Base-by-base conservation (phyloP, 2,329 filamentous ascomycete genomes). In the Arthrobotrys iridis region DNA sequence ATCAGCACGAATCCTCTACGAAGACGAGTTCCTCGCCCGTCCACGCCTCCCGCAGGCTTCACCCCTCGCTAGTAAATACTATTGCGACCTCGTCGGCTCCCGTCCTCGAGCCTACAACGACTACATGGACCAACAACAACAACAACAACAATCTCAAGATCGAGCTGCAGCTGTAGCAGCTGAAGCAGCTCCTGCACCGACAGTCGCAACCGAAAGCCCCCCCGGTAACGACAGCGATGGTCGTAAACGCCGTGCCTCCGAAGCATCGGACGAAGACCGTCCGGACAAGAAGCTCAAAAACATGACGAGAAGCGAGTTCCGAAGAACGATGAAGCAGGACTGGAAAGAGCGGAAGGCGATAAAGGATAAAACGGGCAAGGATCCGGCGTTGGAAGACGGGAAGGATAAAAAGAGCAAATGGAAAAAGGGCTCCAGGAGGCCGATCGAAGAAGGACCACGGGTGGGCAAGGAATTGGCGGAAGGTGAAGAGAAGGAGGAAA, bases 401-500 rank as follows among this genome's bases (percentile, higher is more conserved):
- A 46, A 45, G 3, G 41, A 60, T 13, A 57, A 67, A 30, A 52
- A 28, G 22, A 30, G 24, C 10, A 57, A 45, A 46, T 22, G 37
- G 30, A 41, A 28, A 7, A 75, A 58, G 35, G 28, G 37, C 8
- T 55, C 26, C 1, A 43, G 41, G 35, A 45, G 26, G 30, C 64
- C 58, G 2, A 65, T 48, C 4, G 71, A 77, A 30, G 43, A 65
- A 6, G 62, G 48, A 2, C 35, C 71, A 8, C 52, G 76, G 45
- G 35, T 28, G 13, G 24, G 46, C 2, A 55, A 41, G 45, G 67
- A 71, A 6, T 48, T 37, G 3, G 70, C 30, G 6, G 75, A 60
- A 11, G 65, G 67, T 3, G 72, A 76, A 46, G 78, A 77, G 20
- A 79, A 78, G 28, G 95, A 99, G 82, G 90, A 90, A 81, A 89